A percentile compares a stretch with the other conserved stretches of the same genome.
These are phyloP conservation scores for Brassica carinata DNA, from an alignment of 345 rosid genomes.

Conservation along the genomic window DNA sequence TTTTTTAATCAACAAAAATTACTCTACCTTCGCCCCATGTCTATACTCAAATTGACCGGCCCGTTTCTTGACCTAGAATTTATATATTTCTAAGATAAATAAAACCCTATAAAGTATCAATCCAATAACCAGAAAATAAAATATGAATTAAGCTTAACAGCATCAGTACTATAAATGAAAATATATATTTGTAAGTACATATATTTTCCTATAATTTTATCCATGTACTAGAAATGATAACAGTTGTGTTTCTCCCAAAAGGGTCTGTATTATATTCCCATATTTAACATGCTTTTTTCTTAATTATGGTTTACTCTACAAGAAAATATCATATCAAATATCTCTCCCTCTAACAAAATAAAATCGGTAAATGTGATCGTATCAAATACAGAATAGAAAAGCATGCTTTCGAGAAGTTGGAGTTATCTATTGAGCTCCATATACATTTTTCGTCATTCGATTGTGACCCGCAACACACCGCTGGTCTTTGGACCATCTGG, in stretches of 20 bases:
- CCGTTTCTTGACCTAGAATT: background rate
- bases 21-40: too few relatives aligned
- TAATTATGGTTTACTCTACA: constrained; percentile 19
- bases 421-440: constrained; percentile 38
- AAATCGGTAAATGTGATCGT: constrained; percentile 33
- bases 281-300: constrained; percentile 19
- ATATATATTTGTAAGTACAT: background rate
- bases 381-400: constrained; percentile 17
- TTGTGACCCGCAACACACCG: constrained; percentile 32
- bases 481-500: constrained; percentile 12
- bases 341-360: constrained; percentile 11
- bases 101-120: background rate
- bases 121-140: background rate
- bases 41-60: too few relatives aligned
- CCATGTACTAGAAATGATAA: background rate
- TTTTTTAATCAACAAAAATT: too few relatives aligned
- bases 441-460: constrained; percentile 36
- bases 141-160: background rate
- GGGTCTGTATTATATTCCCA: constrained; percentile 9
- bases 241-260: constrained; percentile 3
- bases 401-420: constrained; percentile 26
- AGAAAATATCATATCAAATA: constrained; percentile 9
- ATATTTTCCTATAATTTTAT: background rate
- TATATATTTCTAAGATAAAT: background rate
- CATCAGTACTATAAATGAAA: background rate